These are phyloP conservation scores for Xenosphaeropsis pyriputrescens DNA, from an alignment of 2,329 filamentous ascomycete genomes.

Conservation along the genomic window DNA sequence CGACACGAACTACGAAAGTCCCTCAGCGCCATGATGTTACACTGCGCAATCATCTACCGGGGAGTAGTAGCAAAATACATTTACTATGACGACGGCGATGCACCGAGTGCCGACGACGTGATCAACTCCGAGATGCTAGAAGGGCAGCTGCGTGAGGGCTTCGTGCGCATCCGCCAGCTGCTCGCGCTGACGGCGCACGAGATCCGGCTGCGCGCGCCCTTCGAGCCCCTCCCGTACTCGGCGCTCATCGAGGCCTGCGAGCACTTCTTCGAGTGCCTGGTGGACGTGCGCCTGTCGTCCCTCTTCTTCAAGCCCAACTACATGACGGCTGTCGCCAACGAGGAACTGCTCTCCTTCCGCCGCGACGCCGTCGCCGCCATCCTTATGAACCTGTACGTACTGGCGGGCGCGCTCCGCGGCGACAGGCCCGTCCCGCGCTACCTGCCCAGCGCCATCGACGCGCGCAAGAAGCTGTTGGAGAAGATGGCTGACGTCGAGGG, in stretches of 20 bases:
- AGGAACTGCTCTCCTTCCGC: slow-evolving; percentile 31
- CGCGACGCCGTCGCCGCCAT: slow-evolving; percentile 42
- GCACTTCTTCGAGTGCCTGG: slow-evolving; percentile 42
- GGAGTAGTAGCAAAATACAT: slow-evolving; percentile 38
- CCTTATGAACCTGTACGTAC: slow-evolving; percentile 40
- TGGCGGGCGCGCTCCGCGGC: slow-evolving; percentile 37
- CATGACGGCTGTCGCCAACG: slow-evolving; percentile 31
- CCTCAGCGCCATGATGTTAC: slow-evolving; percentile 39
- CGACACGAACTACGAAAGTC: slow-evolving; percentile 41
- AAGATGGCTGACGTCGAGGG: slow-evolving; percentile 32
- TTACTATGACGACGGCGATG: slow-evolving; percentile 38
- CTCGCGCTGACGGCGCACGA: slow-evolving; percentile 43
- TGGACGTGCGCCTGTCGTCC: slow-evolving; percentile 40
- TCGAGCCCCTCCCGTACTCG: slow-evolving; percentile 39
- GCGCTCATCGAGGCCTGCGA: slow-evolving; percentile 39
- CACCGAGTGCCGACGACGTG: slow-evolving; percentile 34
- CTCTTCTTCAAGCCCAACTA: slow-evolving; percentile 40
- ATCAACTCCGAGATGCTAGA: slow-evolving; percentile 40
- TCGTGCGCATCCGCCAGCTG: slow-evolving; percentile 40
- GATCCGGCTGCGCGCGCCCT: slow-evolving; percentile 39
- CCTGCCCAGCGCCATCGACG: slow-evolving; percentile 37
- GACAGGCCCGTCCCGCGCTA: slow-evolving; percentile 36
- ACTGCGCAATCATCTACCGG: slow-evolving; percentile 40
- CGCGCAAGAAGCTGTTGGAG: slow-evolving; percentile 34
- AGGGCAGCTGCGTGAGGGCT: slow-evolving; percentile 42